Evolutionary conservation across 2,329 filamentous ascomycete species (phyloP).

Genomic region (Xylaria polymorpha): DNA sequence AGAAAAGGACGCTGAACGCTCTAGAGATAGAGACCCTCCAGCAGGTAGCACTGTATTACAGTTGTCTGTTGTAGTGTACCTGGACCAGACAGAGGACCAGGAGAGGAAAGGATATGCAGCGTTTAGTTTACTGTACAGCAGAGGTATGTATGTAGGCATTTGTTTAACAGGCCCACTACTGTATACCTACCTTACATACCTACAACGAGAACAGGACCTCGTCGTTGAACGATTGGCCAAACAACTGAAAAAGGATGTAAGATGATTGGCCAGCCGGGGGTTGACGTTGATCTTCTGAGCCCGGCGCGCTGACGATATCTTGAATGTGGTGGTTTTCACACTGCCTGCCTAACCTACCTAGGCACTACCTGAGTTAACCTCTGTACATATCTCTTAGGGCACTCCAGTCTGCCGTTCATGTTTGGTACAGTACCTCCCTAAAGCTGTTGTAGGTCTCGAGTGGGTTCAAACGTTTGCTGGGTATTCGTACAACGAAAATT

Average conservation of each 20-base stretch:
- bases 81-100: not conserved
- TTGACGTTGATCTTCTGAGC: constrained; percentile 5
- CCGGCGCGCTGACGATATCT: not conserved
- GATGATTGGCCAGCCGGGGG: constrained; percentile 43
- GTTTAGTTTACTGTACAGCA: not conserved
- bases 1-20: not conserved
- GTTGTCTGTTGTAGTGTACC: not conserved
- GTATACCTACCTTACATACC: not conserved
- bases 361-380: not conserved
- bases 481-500: not conserved
- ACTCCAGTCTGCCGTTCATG: not conserved
- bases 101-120: not conserved
- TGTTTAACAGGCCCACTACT: not conserved
- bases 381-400: not conserved
- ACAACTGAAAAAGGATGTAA: constrained; percentile 42
- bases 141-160: no score
- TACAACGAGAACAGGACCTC: not conserved
- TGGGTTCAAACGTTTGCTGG: not conserved
- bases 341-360: not conserved
- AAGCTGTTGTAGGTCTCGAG: not conserved
- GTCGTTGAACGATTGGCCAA: constrained; percentile 8
- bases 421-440: no score
- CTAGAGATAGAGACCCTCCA: not conserved
- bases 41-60: not conserved
- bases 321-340: not conserved